Evolutionary conservation across 208 protist genomes (phyloP).

Genomic region (Leishmania guyanensis): DNA sequence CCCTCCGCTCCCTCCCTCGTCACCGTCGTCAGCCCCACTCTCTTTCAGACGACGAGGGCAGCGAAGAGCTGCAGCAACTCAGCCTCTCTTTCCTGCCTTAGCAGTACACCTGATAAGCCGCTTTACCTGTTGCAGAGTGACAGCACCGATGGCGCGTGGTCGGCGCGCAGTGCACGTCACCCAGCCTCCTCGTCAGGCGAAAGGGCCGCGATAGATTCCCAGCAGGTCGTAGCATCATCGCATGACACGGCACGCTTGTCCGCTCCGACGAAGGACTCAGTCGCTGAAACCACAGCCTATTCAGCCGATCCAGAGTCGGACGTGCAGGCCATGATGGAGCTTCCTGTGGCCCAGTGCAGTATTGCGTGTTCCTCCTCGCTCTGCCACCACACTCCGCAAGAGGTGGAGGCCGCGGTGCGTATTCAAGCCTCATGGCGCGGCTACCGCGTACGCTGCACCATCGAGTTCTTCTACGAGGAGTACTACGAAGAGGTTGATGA

Average conservation of each 20-base stretch:
- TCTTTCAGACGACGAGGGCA: not conserved
- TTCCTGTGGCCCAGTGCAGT: not conserved
- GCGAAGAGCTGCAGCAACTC: conserved; percentile 1
- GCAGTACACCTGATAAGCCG: conserved; percentile 10
- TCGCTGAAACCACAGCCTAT: not conserved
- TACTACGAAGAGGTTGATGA: conserved; percentile 39
- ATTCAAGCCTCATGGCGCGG: conserved; percentile 68
- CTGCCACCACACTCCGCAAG: conserved; percentile 15
- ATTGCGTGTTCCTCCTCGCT: not conserved
- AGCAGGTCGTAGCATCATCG: not conserved
- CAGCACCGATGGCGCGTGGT: not conserved
- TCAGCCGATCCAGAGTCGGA: not conserved
- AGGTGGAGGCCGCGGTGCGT: conserved; percentile 33
- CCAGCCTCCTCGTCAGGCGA: not conserved
- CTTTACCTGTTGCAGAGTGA: conserved; percentile 12
- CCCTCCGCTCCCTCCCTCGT: not conserved
- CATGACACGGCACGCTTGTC: not conserved
- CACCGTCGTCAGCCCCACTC: not conserved
- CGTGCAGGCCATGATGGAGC: not conserved
- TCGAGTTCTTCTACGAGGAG: conserved; percentile 69
- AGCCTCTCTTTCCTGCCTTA: conserved; percentile 17
- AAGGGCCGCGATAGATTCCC: not conserved
- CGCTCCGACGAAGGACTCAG: not conserved
- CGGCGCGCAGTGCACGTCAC: not conserved
- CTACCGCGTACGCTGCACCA: conserved; percentile 36